Evolutionary conservation across 352 stramenopile species (phyloP), one percentile per base, ranked within the genome.

Genomic region (Phytophthora europaea): DNA sequence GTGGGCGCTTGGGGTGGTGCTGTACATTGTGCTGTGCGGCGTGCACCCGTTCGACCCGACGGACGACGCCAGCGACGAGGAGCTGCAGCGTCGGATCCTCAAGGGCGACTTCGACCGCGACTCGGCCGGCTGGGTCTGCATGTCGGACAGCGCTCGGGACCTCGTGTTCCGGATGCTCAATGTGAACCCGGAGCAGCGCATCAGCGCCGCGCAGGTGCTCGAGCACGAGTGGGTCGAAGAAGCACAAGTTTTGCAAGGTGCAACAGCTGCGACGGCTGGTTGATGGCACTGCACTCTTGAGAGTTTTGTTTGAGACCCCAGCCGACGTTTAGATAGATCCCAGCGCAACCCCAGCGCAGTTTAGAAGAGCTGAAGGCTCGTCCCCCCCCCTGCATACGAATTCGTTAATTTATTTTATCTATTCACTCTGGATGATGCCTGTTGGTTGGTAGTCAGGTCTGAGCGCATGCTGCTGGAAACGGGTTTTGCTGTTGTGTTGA

Each of bases 41-140:
- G 65, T 61, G 45, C 83, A 91, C 66, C 83, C 83, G 48, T 89
- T 91, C 64, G 81, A 91, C 61, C 79, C 78, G n/a, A 79, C 63
- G n/a, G 79, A 89, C 52, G 78, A 89, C 43, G 70, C 81, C 3
- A 65, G 78, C 15, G 80, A 91, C 50, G 67, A 72, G 10, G 70
- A 85, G 40, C 58, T 91, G 47, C 70, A 79, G 55, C 52, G 54
- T 6, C 78, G 78, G 7, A 87, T 91, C 57, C 60, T 82, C 6
- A 65, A 61, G 13, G 81, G 80, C 31, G 53, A 81, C n/a, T 80
- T 85, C 50, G 78, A 83, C 53, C 67, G 48, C 34, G 68, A 84
- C 2, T 78, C 54, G 1, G 28, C 47, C 1, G 70, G 65, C 13
- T 92, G 84, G 84, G 60, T 61, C 40, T 73, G 70, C 53, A 72